Base-by-base conservation (phyloP, 2,329 filamentous ascomycete genomes). In the Diaporthe humulicola region DNA sequence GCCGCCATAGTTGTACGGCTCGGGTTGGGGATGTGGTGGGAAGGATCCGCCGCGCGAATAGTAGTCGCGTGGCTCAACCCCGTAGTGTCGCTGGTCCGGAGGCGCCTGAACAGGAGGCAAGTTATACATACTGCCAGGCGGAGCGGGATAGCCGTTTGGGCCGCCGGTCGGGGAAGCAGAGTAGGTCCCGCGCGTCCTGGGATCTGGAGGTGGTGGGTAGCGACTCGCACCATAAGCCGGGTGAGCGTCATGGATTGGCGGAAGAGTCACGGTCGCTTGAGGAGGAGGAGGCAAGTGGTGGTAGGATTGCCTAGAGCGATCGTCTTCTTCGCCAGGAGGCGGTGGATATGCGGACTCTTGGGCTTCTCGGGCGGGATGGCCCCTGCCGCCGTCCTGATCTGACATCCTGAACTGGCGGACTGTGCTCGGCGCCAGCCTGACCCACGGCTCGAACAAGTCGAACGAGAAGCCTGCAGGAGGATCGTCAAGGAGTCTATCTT, bases 191-290 rank as follows among this genome's bases (percentile, higher is more conserved):
- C 73, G 67, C 10, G 76, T 57, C 60, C 75, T 52, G 22, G 72
- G 84, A 82, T 78, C 81, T 84, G 54, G 86, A 85, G 70, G 73
- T 30, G 57, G 87, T 86, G 73, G 83, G 77, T 86, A 88, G 74
- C 81, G 82, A 66, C 80, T 71, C 80, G 78, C 58, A 80, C 76
- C 73, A 73, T 81, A 80, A 73, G 82, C 78, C 45, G 81, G 79
- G 69, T 85, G 82, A 61, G 85, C 81, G 78, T 89, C 88, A 71
- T 88, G 84, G 71, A 90, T 89, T 25, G 88, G 86, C 1, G 88
- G 88, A 45, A 88, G 81, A 75, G 85, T 88, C 74, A 88, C 84
- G 74, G 84, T 80, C 70, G 86, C 85, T 85, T 87, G 88, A 74
- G 79, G 79, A 75, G 88, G 88, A 74, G 79, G 79, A 76, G 79